A percentile compares a stretch with the other conserved stretches of the same genome.
Evolutionary conservation across 2,329 filamentous ascomycete genomes (phyloP).

Genomic region (Talaromyces sp.): DNA sequence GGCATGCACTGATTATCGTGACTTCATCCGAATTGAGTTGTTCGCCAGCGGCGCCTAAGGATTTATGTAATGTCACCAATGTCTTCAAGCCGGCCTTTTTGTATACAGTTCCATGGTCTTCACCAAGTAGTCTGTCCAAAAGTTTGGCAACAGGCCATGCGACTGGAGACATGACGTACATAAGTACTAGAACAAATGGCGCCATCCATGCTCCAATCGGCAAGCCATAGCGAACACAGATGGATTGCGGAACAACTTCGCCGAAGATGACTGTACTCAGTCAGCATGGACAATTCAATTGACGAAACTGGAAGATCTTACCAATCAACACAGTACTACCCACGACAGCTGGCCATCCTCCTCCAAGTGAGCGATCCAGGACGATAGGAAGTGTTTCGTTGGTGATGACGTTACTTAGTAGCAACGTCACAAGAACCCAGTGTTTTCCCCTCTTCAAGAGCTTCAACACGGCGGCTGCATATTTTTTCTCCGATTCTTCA

Average conservation of each 20-base stretch:
- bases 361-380: slow-evolving; percentile 86
- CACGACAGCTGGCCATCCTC: slow-evolving; percentile 89
- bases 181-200: slow-evolving; percentile 77
- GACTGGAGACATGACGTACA: slow-evolving; percentile 86
- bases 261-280: slow-evolving; percentile 85
- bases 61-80: slow-evolving; percentile 89
- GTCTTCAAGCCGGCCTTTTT: slow-evolving; percentile 98
- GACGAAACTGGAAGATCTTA: neutral
- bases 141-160: slow-evolving; percentile 96
- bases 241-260: slow-evolving; percentile 90
- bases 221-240: slow-evolving; percentile 93
- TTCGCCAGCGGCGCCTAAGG: slow-evolving; percentile 76
- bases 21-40: slow-evolving; percentile 96
- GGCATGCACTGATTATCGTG: slow-evolving; percentile 94
- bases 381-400: slow-evolving; percentile 96
- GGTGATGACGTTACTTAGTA: slow-evolving; percentile 95
- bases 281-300: neutral
- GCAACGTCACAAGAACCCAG: slow-evolving; percentile 92
- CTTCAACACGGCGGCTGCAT: slow-evolving; percentile 75
- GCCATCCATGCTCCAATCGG: slow-evolving; percentile 94
- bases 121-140: slow-evolving; percentile 85
- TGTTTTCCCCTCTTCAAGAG: slow-evolving; percentile 88
- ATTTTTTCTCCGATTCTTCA: slow-evolving; percentile 78
- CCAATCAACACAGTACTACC: slow-evolving; percentile 90
- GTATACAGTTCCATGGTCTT: slow-evolving; percentile 94